Percentiles rank a stretch among this genome's conserved stretches.
Evolutionary conservation across 176 grass and related monocot genomes (phyloP).

Genomic region (Triticum aestivum): IWGSC_CS_RefSeq_v2.1 NC_057810.1:538270787-538271286

Average conservation of each 20-base stretch:
- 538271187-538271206: neutral
- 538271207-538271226: neutral
- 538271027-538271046: slow-evolving; percentile 67
- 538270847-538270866: neutral
- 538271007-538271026: slow-evolving; percentile 68
- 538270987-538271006: slow-evolving; percentile 77
- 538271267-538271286: slow-evolving; percentile 11
- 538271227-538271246: neutral
- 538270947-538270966: neutral
- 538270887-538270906: neutral
- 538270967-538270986: slow-evolving; percentile 58
- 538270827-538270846: neutral
- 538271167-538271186: neutral
- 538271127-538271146: slow-evolving; percentile 51
- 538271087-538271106: slow-evolving; percentile 60
- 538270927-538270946: neutral
- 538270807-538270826: neutral
- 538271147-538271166: slow-evolving; percentile 17
- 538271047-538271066: slow-evolving; percentile 81
- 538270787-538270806: neutral
- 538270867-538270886: neutral
- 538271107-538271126: slow-evolving; percentile 48
- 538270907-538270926: neutral
- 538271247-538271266: neutral
- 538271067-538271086: slow-evolving; percentile 70